phyloP scores from a whole-genome alignment of 495 filamentous ascomycete genomes.

The Thozetella sp. region DNA sequence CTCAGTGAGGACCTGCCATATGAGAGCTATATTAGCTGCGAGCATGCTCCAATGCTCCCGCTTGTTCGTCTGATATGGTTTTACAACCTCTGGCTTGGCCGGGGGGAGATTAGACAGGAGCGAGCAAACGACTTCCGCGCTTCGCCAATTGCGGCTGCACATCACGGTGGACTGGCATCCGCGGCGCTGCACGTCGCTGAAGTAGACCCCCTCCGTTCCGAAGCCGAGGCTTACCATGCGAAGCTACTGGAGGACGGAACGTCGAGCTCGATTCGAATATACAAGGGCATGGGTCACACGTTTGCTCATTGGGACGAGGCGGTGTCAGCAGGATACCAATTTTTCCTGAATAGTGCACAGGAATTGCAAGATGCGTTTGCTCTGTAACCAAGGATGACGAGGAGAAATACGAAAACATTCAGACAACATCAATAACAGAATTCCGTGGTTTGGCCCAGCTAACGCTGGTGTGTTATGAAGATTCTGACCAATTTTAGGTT shows the following conservation, averaged over 20 bases:
- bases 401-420: no score
- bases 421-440: no score
- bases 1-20: constrained; percentile 28
- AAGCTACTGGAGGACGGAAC: constrained; percentile 29
- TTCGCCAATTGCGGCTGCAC: constrained; percentile 33
- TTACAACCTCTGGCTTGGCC: constrained; percentile 37
- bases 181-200: constrained; percentile 31
- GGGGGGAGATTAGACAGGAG: constrained; percentile 22
- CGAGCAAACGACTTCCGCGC: constrained; percentile 28
- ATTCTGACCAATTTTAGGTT: no score
- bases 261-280: constrained; percentile 31
- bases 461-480: no score
- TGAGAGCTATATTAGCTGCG: constrained; percentile 31
- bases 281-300: constrained; percentile 35
- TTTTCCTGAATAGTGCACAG: no score
- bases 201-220: constrained; percentile 32
- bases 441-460: no score
- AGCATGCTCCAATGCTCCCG: constrained; percentile 36
- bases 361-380: no score
- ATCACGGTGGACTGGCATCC: constrained; percentile 29
- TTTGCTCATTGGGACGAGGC: constrained; percentile 36
- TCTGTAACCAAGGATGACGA: no score
- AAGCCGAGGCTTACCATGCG: constrained; percentile 34
- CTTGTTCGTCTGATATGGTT: constrained; percentile 37
- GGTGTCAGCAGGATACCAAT: constrained; percentile 23